phyloP scores from a whole-genome alignment of 257 asterid genomes.

The Thymus quinquecostatus region DNA sequence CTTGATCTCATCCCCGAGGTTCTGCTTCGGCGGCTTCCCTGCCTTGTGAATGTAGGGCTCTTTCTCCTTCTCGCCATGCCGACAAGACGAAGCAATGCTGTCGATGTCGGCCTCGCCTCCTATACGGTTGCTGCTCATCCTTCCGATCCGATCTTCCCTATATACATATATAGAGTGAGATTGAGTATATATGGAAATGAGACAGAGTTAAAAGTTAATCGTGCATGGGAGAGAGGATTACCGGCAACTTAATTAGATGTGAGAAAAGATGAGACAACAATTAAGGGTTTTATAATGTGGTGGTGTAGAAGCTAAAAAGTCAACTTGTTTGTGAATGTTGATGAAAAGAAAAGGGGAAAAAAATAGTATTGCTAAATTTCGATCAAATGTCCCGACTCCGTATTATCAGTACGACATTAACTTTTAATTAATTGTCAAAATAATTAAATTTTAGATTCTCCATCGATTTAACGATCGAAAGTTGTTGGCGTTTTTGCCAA shows the following conservation, averaged over 20 bases:
- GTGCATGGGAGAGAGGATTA: not conserved
- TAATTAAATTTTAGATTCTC: too few species aligned
- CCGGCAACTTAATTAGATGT: not conserved
- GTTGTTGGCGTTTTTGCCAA: too few species aligned
- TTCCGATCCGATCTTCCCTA: not conserved
- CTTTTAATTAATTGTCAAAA: too few species aligned
- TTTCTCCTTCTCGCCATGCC: slow-evolving; percentile 29
- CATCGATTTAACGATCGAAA: too few species aligned
- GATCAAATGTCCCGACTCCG: too few species aligned
- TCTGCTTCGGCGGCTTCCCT: slow-evolving; percentile 63
- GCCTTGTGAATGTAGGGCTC: slow-evolving; percentile 58
- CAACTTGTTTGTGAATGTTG: slow-evolving; percentile 17
- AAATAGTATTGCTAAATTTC: too few species aligned
- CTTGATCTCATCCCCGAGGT: slow-evolving; percentile 49
- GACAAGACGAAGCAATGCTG: slow-evolving; percentile 42
- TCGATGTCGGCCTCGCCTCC: slow-evolving; percentile 41
- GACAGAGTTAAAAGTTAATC: too few species aligned
- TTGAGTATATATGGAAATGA: too few species aligned
- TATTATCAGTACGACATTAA: too few species aligned
- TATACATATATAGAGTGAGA: too few species aligned
- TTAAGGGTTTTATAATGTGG: slow-evolving; percentile 26
- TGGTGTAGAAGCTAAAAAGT: slow-evolving; percentile 16
- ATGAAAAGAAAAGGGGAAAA: too few species aligned
- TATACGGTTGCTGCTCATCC: slow-evolving; percentile 39
- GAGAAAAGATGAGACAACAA: not conserved